Percentiles rank a stretch among this genome's conserved stretches.
These are phyloP conservation scores for Multifurca ochricompacta DNA, from an alignment of 768 basidiomycete genomes.

Conservation along the genomic window DNA sequence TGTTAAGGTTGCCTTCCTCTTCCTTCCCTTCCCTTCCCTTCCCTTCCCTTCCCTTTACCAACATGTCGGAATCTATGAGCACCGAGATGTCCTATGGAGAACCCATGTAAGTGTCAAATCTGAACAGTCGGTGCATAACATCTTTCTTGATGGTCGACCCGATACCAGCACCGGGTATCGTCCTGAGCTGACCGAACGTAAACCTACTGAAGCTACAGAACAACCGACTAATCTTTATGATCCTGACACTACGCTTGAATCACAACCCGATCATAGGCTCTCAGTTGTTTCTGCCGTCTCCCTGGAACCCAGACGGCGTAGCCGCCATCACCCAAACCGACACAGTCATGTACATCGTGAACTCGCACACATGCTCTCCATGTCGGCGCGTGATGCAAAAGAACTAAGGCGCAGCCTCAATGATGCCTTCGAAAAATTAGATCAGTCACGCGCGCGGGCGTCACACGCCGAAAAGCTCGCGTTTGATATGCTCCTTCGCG, in stretches of 20 bases:
- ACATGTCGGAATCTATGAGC: conserved; percentile 7
- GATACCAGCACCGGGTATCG: neutral
- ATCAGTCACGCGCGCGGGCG: conserved; percentile 36
- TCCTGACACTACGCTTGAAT: neutral
- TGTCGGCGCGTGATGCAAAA: conserved; percentile 22
- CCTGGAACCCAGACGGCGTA: conserved; percentile 19
- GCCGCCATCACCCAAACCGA: conserved; percentile 11
- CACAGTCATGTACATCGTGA: conserved; percentile 17
- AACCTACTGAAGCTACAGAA: neutral
- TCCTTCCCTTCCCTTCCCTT: no score
- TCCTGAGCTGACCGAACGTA: neutral
- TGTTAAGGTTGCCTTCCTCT: no score
- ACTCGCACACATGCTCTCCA: conserved; percentile 18
- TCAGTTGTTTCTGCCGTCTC: conserved; percentile 15
- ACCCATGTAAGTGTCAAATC: conserved; percentile 4
- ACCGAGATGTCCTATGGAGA: conserved; percentile 11
- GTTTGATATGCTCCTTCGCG: conserved; percentile 37
- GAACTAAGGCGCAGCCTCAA: conserved; percentile 25
- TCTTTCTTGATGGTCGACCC: conserved; percentile 7
- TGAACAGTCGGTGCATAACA: neutral
- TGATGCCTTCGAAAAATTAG: conserved; percentile 29
- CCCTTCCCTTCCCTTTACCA: no score
- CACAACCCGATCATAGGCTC: conserved; percentile 9
- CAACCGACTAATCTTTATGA: neutral
- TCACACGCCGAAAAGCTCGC: conserved; percentile 39